Base-by-base conservation (phyloP, 2,329 filamentous ascomycete genomes). In the Rhexocercosporidium sp. region DNA sequence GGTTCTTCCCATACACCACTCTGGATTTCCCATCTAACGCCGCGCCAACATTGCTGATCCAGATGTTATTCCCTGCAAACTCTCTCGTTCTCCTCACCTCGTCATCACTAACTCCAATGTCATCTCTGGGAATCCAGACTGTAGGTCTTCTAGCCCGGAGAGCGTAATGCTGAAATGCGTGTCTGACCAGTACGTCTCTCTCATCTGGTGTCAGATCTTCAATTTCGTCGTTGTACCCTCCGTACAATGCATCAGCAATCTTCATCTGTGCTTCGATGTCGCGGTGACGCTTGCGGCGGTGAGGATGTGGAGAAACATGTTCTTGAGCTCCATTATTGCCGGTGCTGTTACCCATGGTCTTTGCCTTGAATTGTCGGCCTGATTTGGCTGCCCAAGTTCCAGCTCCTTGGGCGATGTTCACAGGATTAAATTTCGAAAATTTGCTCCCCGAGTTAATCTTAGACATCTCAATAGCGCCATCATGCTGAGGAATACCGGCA, bases 41-140 rank as follows among this genome's bases (percentile, higher is more conserved):
- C 22, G 95, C 94, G 66, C 94, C 94, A 77, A 96, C 92, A 78
- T 97, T 97, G 74, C 92, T 97, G 77, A 98, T 94, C 92, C 94
- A 97, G 62, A 98, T 91, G 69, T 88, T 76, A 9, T 66, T 69
- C 1, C 70, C 72, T 71, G 85, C 84, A 47, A 81, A 84, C 67
- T 92, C 88, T 71, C 90, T 86, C 7, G 94, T 97, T 41, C 92
- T 85, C 75, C 85, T 85, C 53, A 98, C 91, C 81, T 99, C 96
- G 73, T 98, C 95, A 73, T 97, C 93, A 71, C 92, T 94, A 66
- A 99, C 87, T 5, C 96, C 96, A 5, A 98, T 80, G 72, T 96
- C 92, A 76, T 99, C 96, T 12, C 91, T 88, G 0, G 96, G 96
- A 53, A 99, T 92, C 96, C 96, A 99, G 29, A 99, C 90, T 0